phyloP scores from a whole-genome alignment of 495 filamentous ascomycete species.

The Entonaema liquescens region DNA sequence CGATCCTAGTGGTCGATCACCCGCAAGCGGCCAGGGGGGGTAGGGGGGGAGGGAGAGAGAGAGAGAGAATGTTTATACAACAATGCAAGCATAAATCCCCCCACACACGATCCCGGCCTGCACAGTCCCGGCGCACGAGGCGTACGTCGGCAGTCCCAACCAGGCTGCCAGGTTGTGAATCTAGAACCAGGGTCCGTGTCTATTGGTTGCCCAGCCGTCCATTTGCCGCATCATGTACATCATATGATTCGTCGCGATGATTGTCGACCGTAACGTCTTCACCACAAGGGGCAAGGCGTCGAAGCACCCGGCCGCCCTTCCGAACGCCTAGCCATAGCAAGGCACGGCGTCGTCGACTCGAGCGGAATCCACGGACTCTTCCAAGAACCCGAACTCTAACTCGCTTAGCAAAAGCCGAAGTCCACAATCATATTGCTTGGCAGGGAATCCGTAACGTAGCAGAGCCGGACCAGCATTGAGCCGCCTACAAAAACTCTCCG shows the following conservation, averaged over 20 bases:
- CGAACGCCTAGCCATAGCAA: background rate
- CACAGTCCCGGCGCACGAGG: slow-evolving; percentile 5
- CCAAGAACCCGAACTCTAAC: slow-evolving; percentile 19
- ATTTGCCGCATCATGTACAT: background rate
- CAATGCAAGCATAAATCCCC: too few relatives aligned
- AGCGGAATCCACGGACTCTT: slow-evolving; percentile 15
- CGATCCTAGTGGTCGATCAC: slow-evolving; percentile 6
- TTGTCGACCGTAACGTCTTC: background rate
- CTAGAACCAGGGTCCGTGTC: background rate
- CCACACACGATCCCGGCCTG: slow-evolving; percentile 11
- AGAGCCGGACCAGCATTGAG: slow-evolving; percentile 16
- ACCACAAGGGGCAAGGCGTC: background rate
- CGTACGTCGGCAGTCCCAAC: background rate
- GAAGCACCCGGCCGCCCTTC: background rate
- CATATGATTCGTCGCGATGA: background rate
- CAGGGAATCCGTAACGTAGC: background rate
- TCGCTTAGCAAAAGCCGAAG: slow-evolving; percentile 2
- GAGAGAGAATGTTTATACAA: too few relatives aligned
- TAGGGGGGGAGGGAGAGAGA: too few relatives aligned
- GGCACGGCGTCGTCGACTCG: background rate
- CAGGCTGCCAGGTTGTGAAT: background rate
- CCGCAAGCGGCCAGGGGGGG: too few relatives aligned
- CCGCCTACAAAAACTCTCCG: slow-evolving; percentile 30
- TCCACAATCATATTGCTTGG: background rate
- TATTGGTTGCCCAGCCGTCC: background rate